Evolutionary conservation across 2,329 filamentous ascomycete species (phyloP).

Genomic region (Tolypocladium sp.): DNA sequence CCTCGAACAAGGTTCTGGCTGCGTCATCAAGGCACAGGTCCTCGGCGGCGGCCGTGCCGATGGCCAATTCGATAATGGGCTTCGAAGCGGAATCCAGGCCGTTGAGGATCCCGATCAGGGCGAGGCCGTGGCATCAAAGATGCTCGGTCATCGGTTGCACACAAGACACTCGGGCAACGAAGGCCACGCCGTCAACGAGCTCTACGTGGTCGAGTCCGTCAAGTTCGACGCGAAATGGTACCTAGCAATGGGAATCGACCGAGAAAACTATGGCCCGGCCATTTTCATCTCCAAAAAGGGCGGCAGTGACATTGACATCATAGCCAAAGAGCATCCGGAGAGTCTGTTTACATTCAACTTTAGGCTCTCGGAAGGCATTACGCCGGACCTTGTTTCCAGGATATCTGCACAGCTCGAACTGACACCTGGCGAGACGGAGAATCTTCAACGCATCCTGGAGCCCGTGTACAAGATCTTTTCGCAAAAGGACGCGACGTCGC

Average conservation of each 20-base stretch:
- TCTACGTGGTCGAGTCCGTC: constrained; percentile 26
- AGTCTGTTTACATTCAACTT: constrained; percentile 13
- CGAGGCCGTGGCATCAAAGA: constrained; percentile 8
- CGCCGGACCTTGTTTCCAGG: constrained; percentile 8
- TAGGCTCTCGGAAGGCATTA: constrained; percentile 16
- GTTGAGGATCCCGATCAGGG: constrained; percentile 9
- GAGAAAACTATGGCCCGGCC: constrained; percentile 26
- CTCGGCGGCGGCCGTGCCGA: constrained; percentile 7
- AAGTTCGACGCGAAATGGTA: constrained; percentile 26
- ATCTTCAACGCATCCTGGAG: constrained; percentile 11
- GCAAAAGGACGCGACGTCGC: constrained; percentile 34
- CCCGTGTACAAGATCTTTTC: constrained; percentile 28
- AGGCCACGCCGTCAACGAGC: constrained; percentile 13
- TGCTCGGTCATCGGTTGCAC: constrained; percentile 7
- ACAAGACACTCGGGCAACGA: background rate
- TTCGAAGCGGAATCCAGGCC: constrained; percentile 3
- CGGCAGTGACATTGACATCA: constrained; percentile 8
- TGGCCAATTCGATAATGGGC: constrained; percentile 6
- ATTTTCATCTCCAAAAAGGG: constrained; percentile 24
- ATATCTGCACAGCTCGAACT: constrained; percentile 5
- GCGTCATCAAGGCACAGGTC: constrained; percentile 17
- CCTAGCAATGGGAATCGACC: constrained; percentile 31
- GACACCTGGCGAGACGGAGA: background rate
- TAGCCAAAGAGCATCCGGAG: constrained; percentile 1
- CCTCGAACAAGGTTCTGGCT: constrained; percentile 1